Evolutionary conservation across 225 moss, liverwort and hornwort genomes (phyloP), one percentile per base, ranked within the genome.

Genomic region (Marchantia polymorpha): DNA sequence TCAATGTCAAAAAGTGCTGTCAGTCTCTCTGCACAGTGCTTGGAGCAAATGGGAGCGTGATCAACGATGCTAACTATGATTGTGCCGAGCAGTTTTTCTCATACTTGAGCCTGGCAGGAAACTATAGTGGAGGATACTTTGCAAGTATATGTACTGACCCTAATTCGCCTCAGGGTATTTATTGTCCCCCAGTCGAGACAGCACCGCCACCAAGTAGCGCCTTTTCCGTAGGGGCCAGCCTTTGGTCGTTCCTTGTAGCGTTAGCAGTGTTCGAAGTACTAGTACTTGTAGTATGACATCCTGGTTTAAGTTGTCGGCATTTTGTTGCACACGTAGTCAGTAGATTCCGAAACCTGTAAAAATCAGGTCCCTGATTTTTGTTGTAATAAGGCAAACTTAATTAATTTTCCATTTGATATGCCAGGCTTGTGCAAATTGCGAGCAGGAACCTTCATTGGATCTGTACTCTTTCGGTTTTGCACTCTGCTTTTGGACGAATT

Each of bases 121-220:
- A 80, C 16, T 80, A 72, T 27, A 0, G 25, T 0, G 8, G 0
- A 60, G 80, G 56, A 10, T 73, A 59, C 26, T 80, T 80, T 52
- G 80, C 80, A 50, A 61, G 39, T 73, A 22, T 61, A 22, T 80
- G 80, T 63, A 80, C 80, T 46, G 80, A 80, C 73, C 3, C 48
- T 23, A 73, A 64, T 73, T 60, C 48, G 11, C 60, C 73, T 0
- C 3, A 80, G 0, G 80, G 80, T 27, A 61, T 80, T 22, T 30
- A 23, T 26, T 80, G 80, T 63, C 72, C 61, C 26, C 39, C 80
- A 61, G 46, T 4, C 9, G 55, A 29, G 5, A 52, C 16, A 51
- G 64, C 64, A 7, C 1, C n/a, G 25, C n/a, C 80, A 4, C 80
- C 80, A 20, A n/a, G 14, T 76, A 60, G 46, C 22, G 77, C 47